Evolutionary conservation across 176 grass and related monocot genomes (phyloP).

Genomic region (Eragrostis curvula): DNA sequence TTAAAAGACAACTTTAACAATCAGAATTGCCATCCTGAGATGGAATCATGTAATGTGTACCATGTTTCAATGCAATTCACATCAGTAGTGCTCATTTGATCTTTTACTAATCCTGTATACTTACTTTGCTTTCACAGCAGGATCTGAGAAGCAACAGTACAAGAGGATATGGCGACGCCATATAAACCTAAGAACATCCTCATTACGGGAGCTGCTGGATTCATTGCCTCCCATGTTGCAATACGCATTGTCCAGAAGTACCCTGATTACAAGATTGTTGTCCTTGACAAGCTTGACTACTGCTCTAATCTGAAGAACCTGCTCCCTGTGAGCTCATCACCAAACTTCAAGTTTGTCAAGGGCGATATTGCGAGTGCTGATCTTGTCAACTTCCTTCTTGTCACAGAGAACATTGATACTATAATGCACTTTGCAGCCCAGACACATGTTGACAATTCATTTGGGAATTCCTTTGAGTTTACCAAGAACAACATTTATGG

Average conservation of each 20-base stretch:
- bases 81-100: background rate
- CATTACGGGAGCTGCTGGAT: constrained; percentile 81
- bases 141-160: constrained; percentile 12
- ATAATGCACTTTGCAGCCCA: constrained; percentile 94
- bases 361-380: constrained; percentile 85
- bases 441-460: constrained; percentile 90
- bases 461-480: constrained; percentile 89
- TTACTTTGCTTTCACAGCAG: constrained; percentile 31
- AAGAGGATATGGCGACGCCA: constrained; percentile 44
- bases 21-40: background rate
- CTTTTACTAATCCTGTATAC: background rate
- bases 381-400: constrained; percentile 86
- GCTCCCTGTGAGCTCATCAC: constrained; percentile 55
- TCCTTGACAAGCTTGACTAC: constrained; percentile 94
- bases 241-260: constrained; percentile 76
- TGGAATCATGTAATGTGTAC: background rate
- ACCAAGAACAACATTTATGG: constrained; percentile 92
- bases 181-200: constrained; percentile 83
- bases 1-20: background rate
- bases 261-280: constrained; percentile 83
- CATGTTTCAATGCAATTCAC: constrained; percentile 1
- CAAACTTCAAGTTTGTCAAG: constrained; percentile 95
- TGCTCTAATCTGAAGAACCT: constrained; percentile 92
- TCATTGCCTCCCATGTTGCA: constrained; percentile 83
- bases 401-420: constrained; percentile 89